Conservation (phyloP, 805 yeast genomes). For the Pachysolen tannophilus region DNA sequence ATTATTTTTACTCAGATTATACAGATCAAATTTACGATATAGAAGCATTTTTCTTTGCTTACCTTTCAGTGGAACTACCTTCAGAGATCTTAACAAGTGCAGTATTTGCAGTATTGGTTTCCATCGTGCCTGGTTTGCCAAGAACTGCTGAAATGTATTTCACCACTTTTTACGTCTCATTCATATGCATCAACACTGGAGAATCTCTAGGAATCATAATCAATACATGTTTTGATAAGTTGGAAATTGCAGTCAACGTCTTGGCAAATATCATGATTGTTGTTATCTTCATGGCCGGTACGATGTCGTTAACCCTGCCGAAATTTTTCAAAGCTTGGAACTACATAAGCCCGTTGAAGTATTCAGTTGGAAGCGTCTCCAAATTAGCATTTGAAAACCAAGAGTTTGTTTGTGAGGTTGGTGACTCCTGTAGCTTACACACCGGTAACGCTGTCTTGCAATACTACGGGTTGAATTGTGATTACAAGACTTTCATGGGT, state of each 20-base stretch:
- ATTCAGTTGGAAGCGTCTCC: conserved; percentile 46
- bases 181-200: conserved; percentile 52
- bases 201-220: conserved; percentile 70
- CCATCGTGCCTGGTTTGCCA: conserved; percentile 59
- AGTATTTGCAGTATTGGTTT: conserved; percentile 48
- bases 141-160: conserved; percentile 58
- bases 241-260: conserved; percentile 65
- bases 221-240: conserved; percentile 52
- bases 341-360: conserved; percentile 61
- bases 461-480: conserved; percentile 31
- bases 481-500: conserved; percentile 24
- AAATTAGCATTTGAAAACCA: conserved; percentile 44
- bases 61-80: conserved; percentile 50
- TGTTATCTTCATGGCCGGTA: conserved; percentile 71
- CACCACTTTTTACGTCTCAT: conserved; percentile 40
- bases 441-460: conserved; percentile 45
- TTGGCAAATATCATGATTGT: conserved; percentile 49
- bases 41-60: conserved; percentile 44
- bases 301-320: conserved; percentile 66
- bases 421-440: conserved; percentile 33
- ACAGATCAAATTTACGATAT: conserved; percentile 61
- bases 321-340: conserved; percentile 53
- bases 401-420: conserved; percentile 33
- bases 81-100: conserved; percentile 47
- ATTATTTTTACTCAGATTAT: conserved; percentile 61